These are phyloP conservation scores for Fusarium coffeatum DNA, from an alignment of 2,329 filamentous ascomycete species.

Conservation along the genomic window DNA sequence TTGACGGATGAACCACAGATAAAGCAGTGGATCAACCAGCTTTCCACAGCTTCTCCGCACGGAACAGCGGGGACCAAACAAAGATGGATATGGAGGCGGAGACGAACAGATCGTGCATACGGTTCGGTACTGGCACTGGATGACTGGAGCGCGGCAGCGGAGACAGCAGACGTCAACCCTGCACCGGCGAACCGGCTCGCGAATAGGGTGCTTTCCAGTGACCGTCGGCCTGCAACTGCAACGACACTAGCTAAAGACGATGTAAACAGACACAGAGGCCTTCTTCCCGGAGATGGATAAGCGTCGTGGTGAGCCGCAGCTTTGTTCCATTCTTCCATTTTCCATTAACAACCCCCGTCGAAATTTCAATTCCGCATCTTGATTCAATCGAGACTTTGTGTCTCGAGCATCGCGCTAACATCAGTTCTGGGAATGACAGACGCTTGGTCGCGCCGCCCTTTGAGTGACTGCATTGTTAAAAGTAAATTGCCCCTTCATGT, in stretches of 20 bases:
- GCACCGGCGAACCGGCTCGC: constrained; percentile 39
- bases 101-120: constrained; percentile 46
- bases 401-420: constrained; percentile 22
- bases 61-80: constrained; percentile 36
- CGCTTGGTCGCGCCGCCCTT: constrained; percentile 23
- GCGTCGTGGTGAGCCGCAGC: constrained; percentile 35
- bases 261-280: constrained; percentile 30
- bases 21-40: constrained; percentile 42
- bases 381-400: constrained; percentile 15
- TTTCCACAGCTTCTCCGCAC: constrained; percentile 44
- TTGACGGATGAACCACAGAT: constrained; percentile 19
- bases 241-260: constrained; percentile 26
- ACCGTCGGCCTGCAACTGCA: constrained; percentile 27
- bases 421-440: constrained; percentile 6
- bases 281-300: constrained; percentile 44
- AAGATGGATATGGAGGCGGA: constrained; percentile 31
- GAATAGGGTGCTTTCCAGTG: constrained; percentile 46
- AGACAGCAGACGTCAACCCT: constrained; percentile 41
- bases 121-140: constrained; percentile 23
- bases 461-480: constrained; percentile 18
- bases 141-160: constrained; percentile 38
- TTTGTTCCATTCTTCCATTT: constrained; percentile 35
- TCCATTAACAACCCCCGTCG: constrained; percentile 12
- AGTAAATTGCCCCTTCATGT: constrained; percentile 28
- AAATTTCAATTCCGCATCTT: constrained; percentile 39